Percentiles rank a stretch among this genome's conserved stretches.
phyloP scores from a whole-genome alignment of 495 filamentous ascomycete species.

The Hypomontagnella submonticulosa region DNA sequence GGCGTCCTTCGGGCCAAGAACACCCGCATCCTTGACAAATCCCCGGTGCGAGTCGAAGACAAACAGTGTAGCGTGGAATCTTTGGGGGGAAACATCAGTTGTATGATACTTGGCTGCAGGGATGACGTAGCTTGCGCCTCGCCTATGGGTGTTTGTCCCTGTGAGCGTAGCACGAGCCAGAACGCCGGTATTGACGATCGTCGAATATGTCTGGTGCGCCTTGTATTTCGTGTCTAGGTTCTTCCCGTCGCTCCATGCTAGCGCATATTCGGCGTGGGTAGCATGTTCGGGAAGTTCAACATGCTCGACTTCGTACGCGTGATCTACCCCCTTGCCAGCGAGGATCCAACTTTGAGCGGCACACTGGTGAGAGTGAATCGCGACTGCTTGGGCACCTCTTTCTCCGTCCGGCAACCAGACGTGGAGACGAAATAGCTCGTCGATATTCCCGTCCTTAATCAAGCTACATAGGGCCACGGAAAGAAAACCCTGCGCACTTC shows the following conservation, averaged over 20 bases:
- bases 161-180: slow-evolving; percentile 2
- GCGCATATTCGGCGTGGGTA: slow-evolving; percentile 32
- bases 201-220: slow-evolving; percentile 26
- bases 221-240: slow-evolving; percentile 18
- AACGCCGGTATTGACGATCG: slow-evolving; percentile 27
- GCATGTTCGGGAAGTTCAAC: not conserved
- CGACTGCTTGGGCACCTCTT: slow-evolving; percentile 24
- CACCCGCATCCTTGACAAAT: slow-evolving; percentile 28
- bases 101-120: slow-evolving; percentile 24
- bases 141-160: slow-evolving; percentile 5
- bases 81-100: slow-evolving; percentile 12
- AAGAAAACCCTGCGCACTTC: slow-evolving; percentile 45
- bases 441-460: slow-evolving; percentile 34
- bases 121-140: slow-evolving; percentile 28
- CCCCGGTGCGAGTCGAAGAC: slow-evolving; percentile 37
- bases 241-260: slow-evolving; percentile 38
- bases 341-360: slow-evolving; percentile 45
- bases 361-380: slow-evolving; percentile 44
- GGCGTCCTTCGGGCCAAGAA: slow-evolving; percentile 32
- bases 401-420: slow-evolving; percentile 40
- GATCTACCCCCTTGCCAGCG: slow-evolving; percentile 40
- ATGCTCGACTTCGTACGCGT: slow-evolving; percentile 15
- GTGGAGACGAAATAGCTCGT: slow-evolving; percentile 44
- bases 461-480: slow-evolving; percentile 44
- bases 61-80: slow-evolving; percentile 39